Conservation (phyloP, 148 eudicot species). For the Amaranthus cruentus region DNA sequence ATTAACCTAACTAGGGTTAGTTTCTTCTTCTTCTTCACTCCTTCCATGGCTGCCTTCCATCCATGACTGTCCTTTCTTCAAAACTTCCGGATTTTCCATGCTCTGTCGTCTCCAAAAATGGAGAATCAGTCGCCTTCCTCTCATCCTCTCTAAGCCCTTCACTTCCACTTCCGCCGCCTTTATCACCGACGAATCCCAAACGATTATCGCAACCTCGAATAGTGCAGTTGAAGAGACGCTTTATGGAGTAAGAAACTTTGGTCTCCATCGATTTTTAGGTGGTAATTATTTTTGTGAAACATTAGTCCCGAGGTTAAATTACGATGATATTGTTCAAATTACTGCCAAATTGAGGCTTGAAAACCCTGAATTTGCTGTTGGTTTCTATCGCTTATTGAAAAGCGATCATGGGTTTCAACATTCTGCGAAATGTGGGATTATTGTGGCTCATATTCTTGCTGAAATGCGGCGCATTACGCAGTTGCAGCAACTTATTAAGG, state of each 20-base stretch:
- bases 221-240: constrained; percentile 22
- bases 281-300: constrained; percentile 19
- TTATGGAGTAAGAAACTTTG: constrained; percentile 16
- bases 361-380: constrained; percentile 31
- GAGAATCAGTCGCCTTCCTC: constrained; percentile 22
- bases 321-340: constrained; percentile 34
- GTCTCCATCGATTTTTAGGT: constrained; percentile 16
- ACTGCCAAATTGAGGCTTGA: constrained; percentile 26
- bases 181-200: constrained; percentile 11
- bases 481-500: constrained; percentile 30
- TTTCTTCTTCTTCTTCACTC: no score
- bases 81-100: constrained; percentile 26
- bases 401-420: constrained; percentile 46
- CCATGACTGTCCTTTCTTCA: no score
- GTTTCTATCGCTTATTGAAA: constrained; percentile 39
- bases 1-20: no score
- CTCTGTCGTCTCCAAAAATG: constrained; percentile 34
- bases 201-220: background rate
- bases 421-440: constrained; percentile 36
- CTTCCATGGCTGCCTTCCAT: no score
- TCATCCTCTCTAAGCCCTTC: constrained; percentile 27
- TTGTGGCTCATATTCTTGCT: constrained; percentile 59
- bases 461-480: constrained; percentile 28
- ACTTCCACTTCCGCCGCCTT: constrained; percentile 24
- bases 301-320: constrained; percentile 20